A percentile compares a stretch with the other conserved stretches of the same genome.
Conservation (phyloP, 768 basidiomycete species). For the Suillus variegatus region DNA sequence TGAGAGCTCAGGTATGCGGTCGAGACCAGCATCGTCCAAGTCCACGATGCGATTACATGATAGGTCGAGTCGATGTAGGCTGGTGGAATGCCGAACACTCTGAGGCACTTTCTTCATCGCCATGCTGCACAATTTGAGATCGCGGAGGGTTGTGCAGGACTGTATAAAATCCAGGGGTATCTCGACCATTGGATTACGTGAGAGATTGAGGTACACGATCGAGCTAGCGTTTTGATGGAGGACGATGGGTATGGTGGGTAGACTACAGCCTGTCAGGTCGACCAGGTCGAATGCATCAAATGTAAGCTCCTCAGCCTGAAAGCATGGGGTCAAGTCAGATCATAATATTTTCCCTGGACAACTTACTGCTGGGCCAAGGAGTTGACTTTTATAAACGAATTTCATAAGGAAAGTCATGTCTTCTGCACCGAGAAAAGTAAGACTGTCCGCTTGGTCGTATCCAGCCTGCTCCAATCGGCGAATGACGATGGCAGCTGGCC, state of each 20-base stretch:
- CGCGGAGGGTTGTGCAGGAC: constrained; percentile 77
- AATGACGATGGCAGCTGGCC: constrained; percentile 82
- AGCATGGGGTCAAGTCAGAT: constrained; percentile 8
- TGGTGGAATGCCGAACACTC: constrained; percentile 72
- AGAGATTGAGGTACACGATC: constrained; percentile 84
- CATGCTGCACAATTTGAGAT: constrained; percentile 87
- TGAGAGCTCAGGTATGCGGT: constrained; percentile 69
- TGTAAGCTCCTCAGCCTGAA: constrained; percentile 71
- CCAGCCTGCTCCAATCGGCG: constrained; percentile 87
- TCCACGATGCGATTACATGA: constrained; percentile 91
- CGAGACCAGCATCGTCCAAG: constrained; percentile 82
- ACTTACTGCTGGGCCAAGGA: constrained; percentile 64
- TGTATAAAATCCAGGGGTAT: constrained; percentile 97
- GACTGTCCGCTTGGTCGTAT: constrained; percentile 77
- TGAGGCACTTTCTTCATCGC: constrained; percentile 93
- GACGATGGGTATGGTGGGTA: constrained; percentile 87
- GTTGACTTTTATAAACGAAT: constrained; percentile 85
- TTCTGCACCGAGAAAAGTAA: constrained; percentile 74
- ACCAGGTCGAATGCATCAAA: constrained; percentile 75
- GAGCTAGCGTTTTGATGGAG: constrained; percentile 83
- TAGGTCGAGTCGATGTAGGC: constrained; percentile 80
- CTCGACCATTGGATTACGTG: constrained; percentile 94
- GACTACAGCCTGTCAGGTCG: constrained; percentile 77
- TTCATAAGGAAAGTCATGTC: constrained; percentile 84
- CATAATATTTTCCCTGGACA: neutral